Conservation (phyloP, 2,329 filamentous ascomycete species). For the Clarireedia homoeocarpa region DNA sequence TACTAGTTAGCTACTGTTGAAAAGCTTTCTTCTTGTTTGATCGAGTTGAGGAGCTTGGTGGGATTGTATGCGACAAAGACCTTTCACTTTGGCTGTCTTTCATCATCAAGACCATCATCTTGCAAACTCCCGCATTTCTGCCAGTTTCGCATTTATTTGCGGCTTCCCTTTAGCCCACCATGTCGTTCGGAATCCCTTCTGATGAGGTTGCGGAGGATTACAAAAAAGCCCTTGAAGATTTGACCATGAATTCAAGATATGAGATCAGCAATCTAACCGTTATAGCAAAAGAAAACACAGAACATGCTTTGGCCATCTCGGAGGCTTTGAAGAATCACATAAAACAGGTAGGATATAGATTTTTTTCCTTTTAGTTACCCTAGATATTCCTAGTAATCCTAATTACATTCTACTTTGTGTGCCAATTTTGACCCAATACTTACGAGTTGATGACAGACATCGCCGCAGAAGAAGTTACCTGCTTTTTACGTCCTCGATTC, state of each 20-base stretch:
- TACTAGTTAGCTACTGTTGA: slow-evolving; percentile 31
- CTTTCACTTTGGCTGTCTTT: slow-evolving; percentile 21
- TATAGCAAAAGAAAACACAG: slow-evolving; percentile 95
- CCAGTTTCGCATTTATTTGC: slow-evolving; percentile 19
- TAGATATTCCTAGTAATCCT: slow-evolving; percentile 15
- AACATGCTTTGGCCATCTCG: slow-evolving; percentile 89
- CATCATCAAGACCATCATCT: slow-evolving; percentile 13
- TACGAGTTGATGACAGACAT: slow-evolving; percentile 49
- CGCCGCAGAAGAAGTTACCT: slow-evolving; percentile 82
- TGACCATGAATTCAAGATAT: slow-evolving; percentile 83
- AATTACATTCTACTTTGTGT: slow-evolving; percentile 16
- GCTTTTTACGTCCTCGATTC: slow-evolving; percentile 98
- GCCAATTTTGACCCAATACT: slow-evolving; percentile 20
- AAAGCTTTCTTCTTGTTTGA: slow-evolving; percentile 21
- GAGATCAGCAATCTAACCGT: slow-evolving; percentile 97
- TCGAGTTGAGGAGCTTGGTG: slow-evolving; percentile 19
- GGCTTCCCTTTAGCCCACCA: slow-evolving; percentile 37
- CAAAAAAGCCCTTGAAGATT: slow-evolving; percentile 82
- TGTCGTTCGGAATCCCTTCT: slow-evolving; percentile 51
- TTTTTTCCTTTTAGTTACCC: slow-evolving; percentile 23
- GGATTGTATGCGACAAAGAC: slow-evolving; percentile 22
- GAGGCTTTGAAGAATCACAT: slow-evolving; percentile 89
- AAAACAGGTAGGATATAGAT: slow-evolving; percentile 64
- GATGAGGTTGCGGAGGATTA: slow-evolving; percentile 95
- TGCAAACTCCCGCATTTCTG: slow-evolving; percentile 12